Conservation (phyloP, 352 stramenopile genomes). For the Globisporangium lucens region DNA sequence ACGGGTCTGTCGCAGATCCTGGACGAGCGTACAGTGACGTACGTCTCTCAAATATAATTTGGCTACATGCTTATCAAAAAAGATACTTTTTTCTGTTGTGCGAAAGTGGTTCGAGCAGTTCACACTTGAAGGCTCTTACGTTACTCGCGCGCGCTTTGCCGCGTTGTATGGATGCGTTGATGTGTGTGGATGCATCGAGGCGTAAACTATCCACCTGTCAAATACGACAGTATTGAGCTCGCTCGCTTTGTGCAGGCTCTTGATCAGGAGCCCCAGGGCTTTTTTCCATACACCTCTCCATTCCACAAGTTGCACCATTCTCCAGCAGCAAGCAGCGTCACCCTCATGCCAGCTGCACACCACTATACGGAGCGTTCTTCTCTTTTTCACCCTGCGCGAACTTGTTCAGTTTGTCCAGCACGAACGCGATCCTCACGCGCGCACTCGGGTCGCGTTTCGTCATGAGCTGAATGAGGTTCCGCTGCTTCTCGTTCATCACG, state of each 20-base stretch:
- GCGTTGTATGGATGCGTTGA: neutral
- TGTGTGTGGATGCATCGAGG: neutral
- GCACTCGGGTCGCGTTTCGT: too few species aligned
- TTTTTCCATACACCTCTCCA: neutral
- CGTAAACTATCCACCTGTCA: neutral
- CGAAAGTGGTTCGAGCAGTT: too few species aligned
- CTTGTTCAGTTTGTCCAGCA: too few species aligned
- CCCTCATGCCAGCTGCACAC: neutral
- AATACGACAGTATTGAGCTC: neutral
- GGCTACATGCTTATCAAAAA: neutral
- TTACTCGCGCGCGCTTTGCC: too few species aligned
- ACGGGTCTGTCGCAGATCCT: too few species aligned
- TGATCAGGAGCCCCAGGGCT: neutral
- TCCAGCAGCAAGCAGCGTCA: neutral
- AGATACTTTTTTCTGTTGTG: neutral
- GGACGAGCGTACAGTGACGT: neutral
- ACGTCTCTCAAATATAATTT: neutral
- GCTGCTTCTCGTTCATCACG: too few species aligned
- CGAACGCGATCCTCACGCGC: too few species aligned
- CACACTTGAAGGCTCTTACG: too few species aligned
- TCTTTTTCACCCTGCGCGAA: too few species aligned
- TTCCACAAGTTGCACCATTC: neutral
- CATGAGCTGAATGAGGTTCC: too few species aligned
- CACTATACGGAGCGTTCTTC: neutral
- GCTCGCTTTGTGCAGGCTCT: neutral